These are phyloP conservation scores for Candida dajiaensis DNA, from an alignment of 805 yeast species.

Conservation along the genomic window DNA sequence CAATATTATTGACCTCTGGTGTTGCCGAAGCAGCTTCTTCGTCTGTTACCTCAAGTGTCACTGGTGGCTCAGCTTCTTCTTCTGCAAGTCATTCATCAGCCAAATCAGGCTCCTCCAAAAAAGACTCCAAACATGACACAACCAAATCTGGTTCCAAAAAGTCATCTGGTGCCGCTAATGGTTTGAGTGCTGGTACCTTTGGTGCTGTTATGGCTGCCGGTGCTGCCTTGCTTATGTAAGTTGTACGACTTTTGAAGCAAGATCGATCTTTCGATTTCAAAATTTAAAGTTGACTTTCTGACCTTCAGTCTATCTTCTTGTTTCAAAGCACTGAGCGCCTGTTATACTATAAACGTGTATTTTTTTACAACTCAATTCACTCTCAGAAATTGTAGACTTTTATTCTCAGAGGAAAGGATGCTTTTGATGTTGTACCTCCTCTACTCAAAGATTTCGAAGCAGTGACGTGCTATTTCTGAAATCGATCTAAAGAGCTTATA, in stretches of 20 bases:
- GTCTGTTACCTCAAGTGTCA: not conserved
- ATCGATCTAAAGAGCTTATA: too few species aligned
- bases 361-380: too few species aligned
- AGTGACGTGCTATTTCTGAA: too few species aligned
- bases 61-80: not conserved
- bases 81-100: constrained; percentile 3
- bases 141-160: constrained; percentile 1
- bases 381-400: too few species aligned
- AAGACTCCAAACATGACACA: too few species aligned
- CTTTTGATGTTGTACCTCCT: too few species aligned
- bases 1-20: not conserved
- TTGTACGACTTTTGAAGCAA: not conserved
- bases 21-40: constrained; percentile 4
- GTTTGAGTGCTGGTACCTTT: constrained; percentile 10
- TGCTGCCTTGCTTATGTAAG: constrained; percentile 7
- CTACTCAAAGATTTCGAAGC: too few species aligned
- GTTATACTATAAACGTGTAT: not conserved
- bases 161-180: constrained; percentile 1
- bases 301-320: not conserved
- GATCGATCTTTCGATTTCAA: not conserved
- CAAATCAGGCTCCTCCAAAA: constrained; percentile 3
- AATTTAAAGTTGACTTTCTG: not conserved
- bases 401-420: too few species aligned
- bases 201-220: constrained; percentile 10
- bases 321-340: not conserved